Evolutionary conservation across 1,284 basidiomycete species (phyloP), one percentile per base, ranked within the genome.

Genomic region (Ganoderma sinense): DNA sequence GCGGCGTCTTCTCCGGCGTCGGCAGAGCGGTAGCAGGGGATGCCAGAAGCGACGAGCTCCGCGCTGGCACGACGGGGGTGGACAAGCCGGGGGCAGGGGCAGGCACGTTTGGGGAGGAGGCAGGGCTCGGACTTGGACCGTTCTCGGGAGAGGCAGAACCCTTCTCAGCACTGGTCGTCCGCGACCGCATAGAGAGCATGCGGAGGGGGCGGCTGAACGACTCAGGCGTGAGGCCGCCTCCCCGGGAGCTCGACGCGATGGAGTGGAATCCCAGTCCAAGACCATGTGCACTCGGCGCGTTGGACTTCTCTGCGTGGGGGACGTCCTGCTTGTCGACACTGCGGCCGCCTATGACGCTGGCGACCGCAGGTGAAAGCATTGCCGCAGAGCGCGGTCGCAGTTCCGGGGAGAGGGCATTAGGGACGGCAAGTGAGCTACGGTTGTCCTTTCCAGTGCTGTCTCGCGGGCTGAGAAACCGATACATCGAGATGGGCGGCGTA

Each of bases 401-500:
- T 4, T 39, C 59, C 14, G 39, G 39, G 6, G 59, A 41, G 23
- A 40, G 10, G 8, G 59, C 20, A 2, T n/a, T 2, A n/a, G 59
- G 59, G 23, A 41, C 39, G 10, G 59, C 59, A 11, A 61, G 59
- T 39, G 59, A 61, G 36, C 29, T 13, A 6, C 39, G 33, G 1
- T 41, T 39, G n/a, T 23, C 59, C 36, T 41, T n/a, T 18, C 13
- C 59, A 39, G 59, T 6, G n/a, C 33, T 39, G 13, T 10, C n/a
- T 2, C 33, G 60, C 23, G 43, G 29, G 39, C 62, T 55, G 5
- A 45, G 59, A 26, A 45, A 14, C 10, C 45, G 36, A 33, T 66
- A 51, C 33, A 18, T 7, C 11, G 43, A 56, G 16, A 43, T 16
- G 26, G 63, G 66, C 20, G 65, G 67, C 8, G 62, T 59, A 51